Percentiles rank a stretch among this genome's conserved stretches.
These are phyloP conservation scores for Eucalyptus cladocalyx DNA, from an alignment of 345 rosid species.

Conservation along the genomic window DNA sequence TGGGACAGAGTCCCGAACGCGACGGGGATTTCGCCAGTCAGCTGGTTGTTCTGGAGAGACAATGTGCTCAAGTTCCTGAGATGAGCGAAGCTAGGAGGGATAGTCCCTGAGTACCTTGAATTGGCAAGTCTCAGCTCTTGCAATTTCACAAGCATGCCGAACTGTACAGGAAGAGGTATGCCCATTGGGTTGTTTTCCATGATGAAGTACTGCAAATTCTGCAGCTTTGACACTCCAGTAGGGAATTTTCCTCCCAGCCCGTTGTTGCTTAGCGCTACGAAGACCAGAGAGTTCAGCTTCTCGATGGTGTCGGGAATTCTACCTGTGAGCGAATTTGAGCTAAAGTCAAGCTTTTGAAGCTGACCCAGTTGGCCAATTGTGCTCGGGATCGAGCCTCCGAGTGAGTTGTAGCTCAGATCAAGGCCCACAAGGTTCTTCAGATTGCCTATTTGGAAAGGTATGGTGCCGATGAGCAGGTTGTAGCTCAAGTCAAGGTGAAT, in stretches of 20 bases:
- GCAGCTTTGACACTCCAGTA: constrained; percentile 38
- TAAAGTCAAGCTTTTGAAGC: constrained; percentile 86
- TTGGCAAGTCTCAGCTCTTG: constrained; percentile 77
- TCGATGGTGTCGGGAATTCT: constrained; percentile 42
- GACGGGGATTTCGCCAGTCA: constrained; percentile 61
- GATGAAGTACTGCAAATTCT: constrained; percentile 63
- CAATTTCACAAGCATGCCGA: constrained; percentile 41
- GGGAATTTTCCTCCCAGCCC: constrained; percentile 50
- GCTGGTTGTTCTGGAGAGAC: constrained; percentile 67
- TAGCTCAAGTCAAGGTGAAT: constrained; percentile 77
- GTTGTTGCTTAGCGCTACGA: constrained; percentile 76
- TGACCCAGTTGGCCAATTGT: constrained; percentile 46
- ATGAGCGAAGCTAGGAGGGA: constrained; percentile 45
- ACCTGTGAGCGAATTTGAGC: constrained; percentile 58
- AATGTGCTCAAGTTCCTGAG: constrained; percentile 59
- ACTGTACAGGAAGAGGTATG: constrained; percentile 43
- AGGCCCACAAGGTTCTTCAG: constrained; percentile 54
- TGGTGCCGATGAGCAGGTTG: constrained; percentile 42
- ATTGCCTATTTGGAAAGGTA: constrained; percentile 54
- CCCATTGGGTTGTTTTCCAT: constrained; percentile 85
- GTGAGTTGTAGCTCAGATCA: constrained; percentile 68
- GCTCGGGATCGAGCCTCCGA: constrained; percentile 45
- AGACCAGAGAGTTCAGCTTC: constrained; percentile 38
- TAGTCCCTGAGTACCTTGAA: constrained; percentile 57
- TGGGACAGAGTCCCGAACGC: constrained; percentile 35